These are phyloP conservation scores for Bipolaris oryzae DNA, from an alignment of 2,329 filamentous ascomycete species.

Conservation along the genomic window DNA sequence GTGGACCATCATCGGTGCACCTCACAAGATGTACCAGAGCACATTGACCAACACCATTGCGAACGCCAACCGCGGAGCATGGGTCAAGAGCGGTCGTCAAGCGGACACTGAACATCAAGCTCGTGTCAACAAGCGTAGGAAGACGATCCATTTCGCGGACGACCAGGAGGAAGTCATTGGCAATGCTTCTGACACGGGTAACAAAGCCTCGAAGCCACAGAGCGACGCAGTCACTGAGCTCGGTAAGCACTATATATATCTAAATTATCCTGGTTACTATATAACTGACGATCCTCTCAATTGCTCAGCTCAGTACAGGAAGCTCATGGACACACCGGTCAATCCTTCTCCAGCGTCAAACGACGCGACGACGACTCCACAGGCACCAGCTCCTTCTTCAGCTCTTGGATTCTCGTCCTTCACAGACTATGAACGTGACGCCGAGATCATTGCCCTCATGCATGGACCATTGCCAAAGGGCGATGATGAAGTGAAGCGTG, in stretches of 20 bases:
- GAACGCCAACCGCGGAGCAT: constrained; percentile 14
- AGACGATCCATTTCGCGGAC: neutral
- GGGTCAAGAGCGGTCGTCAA: constrained; percentile 15
- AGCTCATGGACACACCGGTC: neutral
- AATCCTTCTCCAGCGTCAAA: neutral
- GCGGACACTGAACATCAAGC: constrained; percentile 8
- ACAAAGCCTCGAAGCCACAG: neutral
- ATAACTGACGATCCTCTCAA: neutral
- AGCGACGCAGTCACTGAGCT: neutral
- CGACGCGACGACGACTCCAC: neutral
- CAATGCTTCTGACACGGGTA: neutral
- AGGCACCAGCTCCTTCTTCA: neutral
- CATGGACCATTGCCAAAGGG: neutral
- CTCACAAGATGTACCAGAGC: constrained; percentile 19
- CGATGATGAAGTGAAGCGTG: neutral
- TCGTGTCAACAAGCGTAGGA: constrained; percentile 3
- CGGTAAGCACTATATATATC: neutral
- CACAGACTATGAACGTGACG: neutral
- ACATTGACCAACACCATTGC: constrained; percentile 15
- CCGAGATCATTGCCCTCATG: constrained; percentile 1
- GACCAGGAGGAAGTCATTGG: neutral
- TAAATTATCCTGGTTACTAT: neutral
- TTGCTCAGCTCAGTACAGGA: neutral
- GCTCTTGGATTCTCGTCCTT: neutral
- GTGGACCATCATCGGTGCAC: constrained; percentile 17